Evolutionary conservation across 768 basidiomycete species (phyloP).

Genomic region (Lentinula sp.): DNA sequence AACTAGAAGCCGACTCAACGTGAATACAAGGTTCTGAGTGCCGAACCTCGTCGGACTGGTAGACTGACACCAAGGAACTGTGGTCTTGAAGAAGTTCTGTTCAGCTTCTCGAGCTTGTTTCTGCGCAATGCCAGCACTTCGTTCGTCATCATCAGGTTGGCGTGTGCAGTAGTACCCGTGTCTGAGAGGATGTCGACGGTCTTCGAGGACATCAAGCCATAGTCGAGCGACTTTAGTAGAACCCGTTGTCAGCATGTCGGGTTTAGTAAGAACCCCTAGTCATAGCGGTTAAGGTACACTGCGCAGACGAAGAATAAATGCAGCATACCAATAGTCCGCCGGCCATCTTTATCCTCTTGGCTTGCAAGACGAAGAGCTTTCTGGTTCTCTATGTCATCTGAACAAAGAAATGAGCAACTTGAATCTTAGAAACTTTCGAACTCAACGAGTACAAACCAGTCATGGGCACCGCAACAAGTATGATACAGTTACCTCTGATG

Average conservation of each 20-base stretch:
- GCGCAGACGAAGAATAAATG: neutral
- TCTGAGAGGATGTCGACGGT: constrained; percentile 26
- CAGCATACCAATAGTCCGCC: constrained; percentile 42
- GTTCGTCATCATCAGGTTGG: constrained; percentile 32
- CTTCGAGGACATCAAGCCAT: constrained; percentile 40
- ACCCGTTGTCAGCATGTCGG: constrained; percentile 27
- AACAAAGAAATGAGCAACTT: neutral
- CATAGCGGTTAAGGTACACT: neutral
- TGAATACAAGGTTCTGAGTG: constrained; percentile 24
- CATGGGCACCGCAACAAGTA: constrained; percentile 49
- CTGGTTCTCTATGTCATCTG: constrained; percentile 58
- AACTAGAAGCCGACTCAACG: constrained; percentile 28
- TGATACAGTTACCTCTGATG: constrained; percentile 45
- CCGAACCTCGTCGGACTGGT: constrained; percentile 24
- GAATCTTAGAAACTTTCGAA: neutral
- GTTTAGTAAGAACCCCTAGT: constrained; percentile 51
- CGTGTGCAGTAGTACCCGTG: constrained; percentile 40
- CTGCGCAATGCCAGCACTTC: constrained; percentile 21
- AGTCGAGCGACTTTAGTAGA: constrained; percentile 20
- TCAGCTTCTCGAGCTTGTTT: constrained; percentile 28
- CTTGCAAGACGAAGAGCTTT: constrained; percentile 43
- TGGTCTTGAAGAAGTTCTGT: constrained; percentile 24
- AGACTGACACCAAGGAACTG: constrained; percentile 28
- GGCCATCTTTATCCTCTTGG: constrained; percentile 37
- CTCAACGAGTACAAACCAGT: constrained; percentile 28